Evolutionary conservation across 306 rosid species (phyloP), one percentile per base, ranked within the genome.

Genomic region (Styphnolobium japonicum): DNA sequence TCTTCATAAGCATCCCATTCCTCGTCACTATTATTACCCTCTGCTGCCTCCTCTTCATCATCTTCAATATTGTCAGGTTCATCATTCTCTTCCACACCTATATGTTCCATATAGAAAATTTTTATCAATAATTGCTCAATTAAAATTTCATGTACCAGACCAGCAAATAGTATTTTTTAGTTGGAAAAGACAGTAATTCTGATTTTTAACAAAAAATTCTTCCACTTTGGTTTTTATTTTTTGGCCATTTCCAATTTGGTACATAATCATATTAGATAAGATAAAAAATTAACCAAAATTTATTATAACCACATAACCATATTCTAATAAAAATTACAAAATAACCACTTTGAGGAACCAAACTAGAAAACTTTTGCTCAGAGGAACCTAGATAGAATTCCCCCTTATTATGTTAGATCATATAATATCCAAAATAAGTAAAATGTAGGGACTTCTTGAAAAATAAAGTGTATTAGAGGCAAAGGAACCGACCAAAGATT

Each of bases 21-120:
- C 69, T 89, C 93, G 1, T 91, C 91, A 22, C 82, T 92, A 49
- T 87, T 86, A 67, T 92, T 86, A 76, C 21, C 88, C 63, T 78
- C 91, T 36, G 73, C 74, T 25, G 83, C 92, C 63, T 88, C 92
- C 80, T 80, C 90, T 52, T 89, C 92, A 3, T 86, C 88, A 52
- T 91, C 91, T 77, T 86, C 93, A 67, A 46, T 85, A 65, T 76
- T 74, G 65, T 69, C 83, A 74, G 88, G 82, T 48, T 83, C 96
- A 70, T 64, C 85, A 22, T 65, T 87, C 81, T 83, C 91, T 78
- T 82, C 89, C 80, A 70, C 12, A 11, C 61, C 88, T 65, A 43
- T 43, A 69, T 12, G 76, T 51, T 65, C 83, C 73, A 51, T 10
- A 75, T 8, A 31, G 80, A 49, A 75, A 77, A 25, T 9, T 18